phyloP scores from a whole-genome alignment of 129 eudicot genomes.

The Helianthus annuus region DNA sequence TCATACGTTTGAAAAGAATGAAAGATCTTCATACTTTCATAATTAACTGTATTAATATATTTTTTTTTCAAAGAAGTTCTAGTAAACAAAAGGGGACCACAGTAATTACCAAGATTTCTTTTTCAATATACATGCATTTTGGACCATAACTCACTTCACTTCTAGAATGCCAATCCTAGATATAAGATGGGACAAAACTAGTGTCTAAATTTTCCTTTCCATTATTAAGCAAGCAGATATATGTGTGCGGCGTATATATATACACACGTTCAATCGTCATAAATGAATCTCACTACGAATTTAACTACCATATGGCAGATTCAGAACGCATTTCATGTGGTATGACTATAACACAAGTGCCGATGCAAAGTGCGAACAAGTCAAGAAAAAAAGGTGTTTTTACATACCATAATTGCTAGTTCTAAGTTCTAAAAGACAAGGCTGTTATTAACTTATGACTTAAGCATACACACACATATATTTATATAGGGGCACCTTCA shows the following conservation, averaged over 20 bases:
- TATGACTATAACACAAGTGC: not conserved
- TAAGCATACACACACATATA: too few species aligned
- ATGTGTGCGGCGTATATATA: too few species aligned
- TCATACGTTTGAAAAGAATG: not conserved
- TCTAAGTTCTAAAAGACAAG: too few species aligned
- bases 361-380: not conserved
- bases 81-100: slow-evolving; percentile 1
- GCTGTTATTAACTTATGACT: too few species aligned
- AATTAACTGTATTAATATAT: not conserved
- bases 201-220: slow-evolving; percentile 5
- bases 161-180: not conserved
- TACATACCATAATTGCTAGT: not conserved
- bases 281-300: not conserved
- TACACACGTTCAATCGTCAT: not conserved
- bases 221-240: not conserved
- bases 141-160: slow-evolving; percentile 12
- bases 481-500: too few species aligned
- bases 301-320: not conserved
- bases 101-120: slow-evolving; percentile 11
- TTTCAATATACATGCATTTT: slow-evolving; percentile 3
- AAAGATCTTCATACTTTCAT: not conserved
- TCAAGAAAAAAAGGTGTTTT: not conserved
- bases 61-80: not conserved
- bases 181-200: not conserved
- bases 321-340: slow-evolving; percentile 3